Conservation (phyloP, 495 filamentous ascomycete species). For the Collariella sp. region DNA sequence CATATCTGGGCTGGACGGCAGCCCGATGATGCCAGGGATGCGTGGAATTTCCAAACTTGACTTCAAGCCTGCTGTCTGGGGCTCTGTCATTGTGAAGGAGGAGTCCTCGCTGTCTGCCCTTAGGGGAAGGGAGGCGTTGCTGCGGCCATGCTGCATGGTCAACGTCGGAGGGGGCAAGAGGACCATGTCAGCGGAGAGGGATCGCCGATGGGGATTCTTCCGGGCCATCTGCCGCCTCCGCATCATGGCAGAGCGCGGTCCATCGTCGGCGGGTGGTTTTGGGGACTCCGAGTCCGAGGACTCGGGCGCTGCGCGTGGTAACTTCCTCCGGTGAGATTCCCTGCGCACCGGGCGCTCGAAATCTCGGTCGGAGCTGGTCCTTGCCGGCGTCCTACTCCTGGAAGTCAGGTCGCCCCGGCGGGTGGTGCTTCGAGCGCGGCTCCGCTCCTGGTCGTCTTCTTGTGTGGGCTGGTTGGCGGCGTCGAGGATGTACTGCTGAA, state of each 20-base stretch:
- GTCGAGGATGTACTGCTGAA: slow-evolving; percentile 21
- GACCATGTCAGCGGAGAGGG: slow-evolving; percentile 7
- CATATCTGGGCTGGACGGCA: slow-evolving; percentile 21
- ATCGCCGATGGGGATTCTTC: slow-evolving; percentile 1
- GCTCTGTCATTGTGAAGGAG: neutral
- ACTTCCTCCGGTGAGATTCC: neutral
- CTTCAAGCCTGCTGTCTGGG: neutral
- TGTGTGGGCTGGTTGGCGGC: neutral
- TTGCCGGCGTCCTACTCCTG: slow-evolving; percentile 1
- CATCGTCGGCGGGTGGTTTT: too few relatives aligned
- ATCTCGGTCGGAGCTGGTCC: neutral
- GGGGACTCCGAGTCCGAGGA: slow-evolving; percentile 9
- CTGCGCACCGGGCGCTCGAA: neutral
- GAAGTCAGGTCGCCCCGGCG: neutral
- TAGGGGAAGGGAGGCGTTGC: slow-evolving; percentile 1
- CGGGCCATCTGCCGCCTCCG: neutral
- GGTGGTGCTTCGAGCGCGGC: neutral
- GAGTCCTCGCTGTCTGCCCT: neutral
- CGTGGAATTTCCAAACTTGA: neutral
- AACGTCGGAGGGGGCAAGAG: neutral
- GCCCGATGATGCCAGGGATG: neutral
- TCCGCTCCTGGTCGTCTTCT: neutral
- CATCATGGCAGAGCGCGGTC: neutral
- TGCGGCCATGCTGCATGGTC: slow-evolving; percentile 1
- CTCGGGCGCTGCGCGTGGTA: neutral